Evolutionary conservation across 441 rosid species (phyloP).

Genomic region (Brassica hybrid): DNA sequence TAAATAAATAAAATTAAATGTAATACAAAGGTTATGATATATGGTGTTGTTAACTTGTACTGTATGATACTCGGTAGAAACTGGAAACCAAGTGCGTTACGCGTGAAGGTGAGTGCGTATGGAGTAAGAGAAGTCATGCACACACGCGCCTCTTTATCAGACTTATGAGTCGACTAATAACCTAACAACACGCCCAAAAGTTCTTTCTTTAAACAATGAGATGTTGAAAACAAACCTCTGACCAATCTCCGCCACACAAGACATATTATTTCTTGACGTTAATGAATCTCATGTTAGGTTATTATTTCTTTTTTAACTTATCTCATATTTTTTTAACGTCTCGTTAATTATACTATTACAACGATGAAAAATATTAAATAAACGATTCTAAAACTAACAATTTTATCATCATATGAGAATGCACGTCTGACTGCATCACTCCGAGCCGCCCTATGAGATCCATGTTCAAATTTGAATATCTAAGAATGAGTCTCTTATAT

Average conservation of each 20-base stretch:
- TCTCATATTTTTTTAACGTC: too few relatives aligned
- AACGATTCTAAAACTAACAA: too few relatives aligned
- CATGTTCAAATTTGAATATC: neutral
- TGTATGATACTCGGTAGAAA: neutral
- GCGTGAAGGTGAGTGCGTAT: conserved; percentile 32
- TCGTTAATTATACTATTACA: too few relatives aligned
- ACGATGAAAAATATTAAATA: too few relatives aligned
- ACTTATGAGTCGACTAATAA: conserved; percentile 17
- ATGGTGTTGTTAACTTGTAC: neutral
- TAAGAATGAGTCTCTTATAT: neutral
- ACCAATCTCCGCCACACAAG: too few relatives aligned
- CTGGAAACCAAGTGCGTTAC: conserved; percentile 21
- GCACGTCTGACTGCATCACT: too few relatives aligned
- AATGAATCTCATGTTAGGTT: too few relatives aligned
- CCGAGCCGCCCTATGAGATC: too few relatives aligned
- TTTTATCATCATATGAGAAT: too few relatives aligned
- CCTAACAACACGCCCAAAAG: conserved; percentile 16
- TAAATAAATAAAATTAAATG: neutral
- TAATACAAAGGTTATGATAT: neutral
- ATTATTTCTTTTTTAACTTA: too few relatives aligned
- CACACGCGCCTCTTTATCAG: conserved; percentile 18
- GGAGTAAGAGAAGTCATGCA: conserved; percentile 10
- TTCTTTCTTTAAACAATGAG: conserved; percentile 10
- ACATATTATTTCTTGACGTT: too few relatives aligned
- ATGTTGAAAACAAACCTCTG: neutral